These are phyloP conservation scores for Cenchrus americanus DNA, from an alignment of 176 grass and related monocot genomes.

Conservation along the genomic window DNA sequence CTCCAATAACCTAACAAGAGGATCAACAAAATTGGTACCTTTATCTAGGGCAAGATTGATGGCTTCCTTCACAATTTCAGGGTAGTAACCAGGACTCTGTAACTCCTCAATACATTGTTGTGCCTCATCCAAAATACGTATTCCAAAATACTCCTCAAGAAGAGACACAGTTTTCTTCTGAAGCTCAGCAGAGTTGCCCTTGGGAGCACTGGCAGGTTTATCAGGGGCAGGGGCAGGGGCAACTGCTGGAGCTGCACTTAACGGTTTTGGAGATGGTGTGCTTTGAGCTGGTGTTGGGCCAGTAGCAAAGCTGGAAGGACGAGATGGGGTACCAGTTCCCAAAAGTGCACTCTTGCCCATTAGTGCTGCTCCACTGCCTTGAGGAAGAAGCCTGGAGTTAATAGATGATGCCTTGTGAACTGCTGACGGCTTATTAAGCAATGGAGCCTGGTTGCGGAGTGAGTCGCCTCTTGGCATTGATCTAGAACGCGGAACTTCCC, in stretches of 20 bases:
- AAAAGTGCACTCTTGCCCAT: slow-evolving; percentile 84
- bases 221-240: slow-evolving; percentile 36
- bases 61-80: slow-evolving; percentile 93
- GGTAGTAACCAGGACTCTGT: slow-evolving; percentile 65
- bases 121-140: slow-evolving; percentile 86
- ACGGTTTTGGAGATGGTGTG: slow-evolving; percentile 44
- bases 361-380: slow-evolving; percentile 62
- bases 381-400: slow-evolving; percentile 78
- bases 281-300: slow-evolving; percentile 46
- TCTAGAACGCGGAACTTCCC: slow-evolving; percentile 89
- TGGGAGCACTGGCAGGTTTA: slow-evolving; percentile 49
- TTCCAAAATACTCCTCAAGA: slow-evolving; percentile 89
- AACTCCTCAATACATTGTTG: slow-evolving; percentile 96
- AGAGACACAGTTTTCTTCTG: slow-evolving; percentile 87
- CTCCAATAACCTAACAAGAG: slow-evolving; percentile 70
- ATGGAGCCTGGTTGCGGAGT: slow-evolving; percentile 40
- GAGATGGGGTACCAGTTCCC: slow-evolving; percentile 47
- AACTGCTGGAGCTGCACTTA: slow-evolving; percentile 44
- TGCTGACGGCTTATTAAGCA: slow-evolving; percentile 50
- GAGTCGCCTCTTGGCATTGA: slow-evolving; percentile 74
- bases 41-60: slow-evolving; percentile 87
- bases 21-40: slow-evolving; percentile 65
- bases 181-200: slow-evolving; percentile 52
- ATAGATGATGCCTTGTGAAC: slow-evolving; percentile 52
- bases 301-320: slow-evolving; percentile 39